phyloP scores from a whole-genome alignment of 2,329 filamentous ascomycete species.

The Sclerotinia minor region DNA sequence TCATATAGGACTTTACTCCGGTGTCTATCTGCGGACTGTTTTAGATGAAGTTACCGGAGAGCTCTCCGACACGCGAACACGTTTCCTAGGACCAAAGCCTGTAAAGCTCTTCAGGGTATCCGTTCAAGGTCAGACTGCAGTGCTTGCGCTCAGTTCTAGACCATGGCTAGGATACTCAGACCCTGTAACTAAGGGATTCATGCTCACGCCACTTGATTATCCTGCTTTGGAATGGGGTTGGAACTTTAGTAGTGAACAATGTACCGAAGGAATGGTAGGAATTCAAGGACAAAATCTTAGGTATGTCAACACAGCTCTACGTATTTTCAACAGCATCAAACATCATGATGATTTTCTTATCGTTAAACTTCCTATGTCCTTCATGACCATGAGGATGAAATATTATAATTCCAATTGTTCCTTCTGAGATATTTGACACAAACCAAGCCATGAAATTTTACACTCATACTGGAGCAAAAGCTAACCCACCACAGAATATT shows the following conservation, averaged over 20 bases:
- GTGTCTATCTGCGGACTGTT: conserved; percentile 92
- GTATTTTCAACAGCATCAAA: conserved; percentile 23
- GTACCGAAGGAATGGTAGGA: conserved; percentile 88
- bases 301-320: conserved; percentile 53
- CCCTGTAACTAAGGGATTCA: conserved; percentile 80
- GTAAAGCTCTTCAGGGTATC: conserved; percentile 91
- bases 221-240: conserved; percentile 87
- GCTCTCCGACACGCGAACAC: conserved; percentile 88
- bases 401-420: conserved; percentile 86
- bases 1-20: conserved; percentile 93
- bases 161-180: conserved; percentile 97
- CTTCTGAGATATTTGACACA: conserved; percentile 68
- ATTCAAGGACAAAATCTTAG: conserved; percentile 85
- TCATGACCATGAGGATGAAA: conserved; percentile 52
- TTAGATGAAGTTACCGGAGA: conserved; percentile 95
- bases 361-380: conserved; percentile 43
- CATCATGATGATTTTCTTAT: conserved; percentile 48
- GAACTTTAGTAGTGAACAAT: conserved; percentile 96
- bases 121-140: conserved; percentile 78
- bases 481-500: conserved; percentile 70
- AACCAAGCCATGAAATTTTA: conserved; percentile 18
- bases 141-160: conserved; percentile 86
- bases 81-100: conserved; percentile 88
- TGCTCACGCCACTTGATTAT: conserved; percentile 89
- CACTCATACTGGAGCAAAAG: conserved; percentile 21